Base-by-base conservation (phyloP, 2,329 filamentous ascomycete species). In the Teratosphaeria gauchensis region DNA sequence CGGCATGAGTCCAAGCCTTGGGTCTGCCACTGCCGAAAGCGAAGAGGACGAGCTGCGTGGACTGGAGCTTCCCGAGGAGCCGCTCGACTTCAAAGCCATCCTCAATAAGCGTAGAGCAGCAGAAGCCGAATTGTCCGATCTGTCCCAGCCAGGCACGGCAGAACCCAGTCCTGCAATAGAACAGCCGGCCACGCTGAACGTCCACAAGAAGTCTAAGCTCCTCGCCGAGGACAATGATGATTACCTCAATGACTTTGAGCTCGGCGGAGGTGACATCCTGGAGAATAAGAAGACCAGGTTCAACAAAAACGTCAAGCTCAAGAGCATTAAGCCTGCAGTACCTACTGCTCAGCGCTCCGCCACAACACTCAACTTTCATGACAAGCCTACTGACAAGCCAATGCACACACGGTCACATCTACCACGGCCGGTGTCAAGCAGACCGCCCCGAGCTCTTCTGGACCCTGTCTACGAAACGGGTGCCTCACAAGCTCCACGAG, bases 391-490 rank as follows among this genome's bases (percentile, higher is more conserved):
- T 21, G 70, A 74, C 52, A 73, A 71, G 61, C 70, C 69, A 38
- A 61, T 66, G 54, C 69, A 69, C 60, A 67, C 65, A 57, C 67
- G 69, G 31, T 94, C 91, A 35, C 86, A 91, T 58, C 87, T 96
- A 61, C 91, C 92, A 42, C 84, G 91, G 56, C 87, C 92, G 38
- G 80, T 87, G 58, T 83, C 86, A 4, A 68, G 74, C 16, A 71
- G 67, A 21, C 76, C 76, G 56, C 73, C 74, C 8, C 46, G 61
- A 19, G 88, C 88, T 11, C 86, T 87, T 19, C 80, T 97, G n/a
- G 92, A 95, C 70, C 91, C 92, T 24, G 91, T 97, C 5, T 95
- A 90, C 46, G 92, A 97, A 75, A 91, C 86, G 64, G 91, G 91
- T 55, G 90, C 86, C 3, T 84, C 89, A 81, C 84, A 63, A 83